These are phyloP conservation scores for Meyerozyma athensensis DNA, from an alignment of 1,139 yeast species.

Conservation along the genomic window DNA sequence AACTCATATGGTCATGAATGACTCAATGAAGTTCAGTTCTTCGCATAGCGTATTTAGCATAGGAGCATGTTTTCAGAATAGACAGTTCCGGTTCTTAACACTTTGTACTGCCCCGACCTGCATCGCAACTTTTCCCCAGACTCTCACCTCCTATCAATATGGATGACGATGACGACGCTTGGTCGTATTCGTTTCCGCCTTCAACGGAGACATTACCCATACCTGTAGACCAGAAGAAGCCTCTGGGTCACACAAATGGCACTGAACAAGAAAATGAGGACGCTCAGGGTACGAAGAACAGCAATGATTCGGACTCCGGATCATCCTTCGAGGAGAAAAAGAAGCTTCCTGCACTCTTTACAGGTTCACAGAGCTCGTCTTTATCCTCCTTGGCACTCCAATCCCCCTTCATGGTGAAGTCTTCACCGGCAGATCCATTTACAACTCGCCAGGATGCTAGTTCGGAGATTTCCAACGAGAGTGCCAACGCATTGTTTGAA, in stretches of 20 bases:
- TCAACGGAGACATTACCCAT: constrained; percentile 29
- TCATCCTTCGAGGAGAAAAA: not conserved
- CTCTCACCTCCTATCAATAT: not conserved
- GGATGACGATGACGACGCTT: constrained; percentile 37
- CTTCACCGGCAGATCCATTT: constrained; percentile 56
- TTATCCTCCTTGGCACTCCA: constrained; percentile 28
- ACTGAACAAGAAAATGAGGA: not conserved
- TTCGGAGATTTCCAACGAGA: constrained; percentile 36
- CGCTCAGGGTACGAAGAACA: not conserved
- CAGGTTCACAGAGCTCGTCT: constrained; percentile 13
- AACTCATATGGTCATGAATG: constrained; percentile 5
- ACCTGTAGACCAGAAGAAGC: constrained; percentile 1
- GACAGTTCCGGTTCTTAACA: constrained; percentile 4
- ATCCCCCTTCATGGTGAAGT: constrained; percentile 37
- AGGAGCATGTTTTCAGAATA: constrained; percentile 5
- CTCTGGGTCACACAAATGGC: too few species aligned
- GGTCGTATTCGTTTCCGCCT: constrained; percentile 44
- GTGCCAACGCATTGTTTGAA: constrained; percentile 12
- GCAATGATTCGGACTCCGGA: constrained; percentile 1
- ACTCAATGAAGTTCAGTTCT: constrained; percentile 3
- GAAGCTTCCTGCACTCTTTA: not conserved
- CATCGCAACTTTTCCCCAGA: not conserved
- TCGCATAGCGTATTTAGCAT: not conserved
- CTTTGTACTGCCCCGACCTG: not conserved
- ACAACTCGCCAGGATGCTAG: constrained; percentile 53